Base-by-base conservation (phyloP, 169 alveolate species). In the Plasmodium relictum region DNA sequence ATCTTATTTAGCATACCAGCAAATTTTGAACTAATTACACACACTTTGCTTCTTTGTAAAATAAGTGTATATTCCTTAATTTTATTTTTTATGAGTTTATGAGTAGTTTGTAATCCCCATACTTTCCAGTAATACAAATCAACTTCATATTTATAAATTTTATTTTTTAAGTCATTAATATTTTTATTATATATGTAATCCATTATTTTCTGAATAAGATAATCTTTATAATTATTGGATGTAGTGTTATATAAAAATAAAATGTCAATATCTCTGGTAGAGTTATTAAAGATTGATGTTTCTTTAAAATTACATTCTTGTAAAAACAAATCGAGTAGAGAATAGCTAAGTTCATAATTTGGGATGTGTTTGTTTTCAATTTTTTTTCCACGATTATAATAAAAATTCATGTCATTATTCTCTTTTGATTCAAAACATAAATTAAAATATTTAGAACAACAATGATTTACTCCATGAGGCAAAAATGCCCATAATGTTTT, bases 91-190 rank as follows among this genome's bases (percentile, higher is more conserved):
- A 80, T 80, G 16, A 80, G 58, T 45, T 80, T 80, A 41, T 80
- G 90, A 4, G 90, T 80, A n/a, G 90, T 80, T 48, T 80, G 90
- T 59, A 80, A 68, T 24, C 90, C 90, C 90, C 90, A 80, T 26
- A 80, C 78, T 52, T 80, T 80, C 90, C 90, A 80, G 45, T 80
- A 80, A 45, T 80, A 54, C 2, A 69, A 18, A 54, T 80, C 90
- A 0, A 61, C 74, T 31, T 80, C 90, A 37, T 80, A 80, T 39
- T 80, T 80, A 44, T 39, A 18, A 39, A 80, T 80, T 54, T 26
- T 26, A 39, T 68, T 41, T 68, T 80, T 80, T 37, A 80, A 31
- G 9, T 45, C 54, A 16, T 59, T 48, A 14, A 80, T 66, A 37
- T 80, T 59, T 20, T 80, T 80, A 26, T 80, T 80, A 50, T 80